Evolutionary conservation across 768 basidiomycete species (phyloP), one percentile per base, ranked within the genome.

Genomic region (Mycena vitilis): DNA sequence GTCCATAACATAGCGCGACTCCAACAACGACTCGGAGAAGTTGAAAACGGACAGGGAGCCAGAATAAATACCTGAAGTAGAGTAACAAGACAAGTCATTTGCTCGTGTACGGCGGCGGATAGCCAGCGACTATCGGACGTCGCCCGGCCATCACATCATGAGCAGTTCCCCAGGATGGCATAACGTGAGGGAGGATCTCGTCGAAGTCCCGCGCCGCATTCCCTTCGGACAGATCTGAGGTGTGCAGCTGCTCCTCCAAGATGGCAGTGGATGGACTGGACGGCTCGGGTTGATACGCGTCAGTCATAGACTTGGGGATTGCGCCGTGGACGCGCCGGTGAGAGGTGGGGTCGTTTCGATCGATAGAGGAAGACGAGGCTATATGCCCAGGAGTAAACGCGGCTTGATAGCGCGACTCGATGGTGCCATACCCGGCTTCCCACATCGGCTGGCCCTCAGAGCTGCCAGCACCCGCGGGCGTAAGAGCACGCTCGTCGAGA

Each of bases 251-350:
- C 18, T 63, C 62, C 53, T 51, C 45, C 57, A 64, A 1, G 67
- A 63, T 37, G 54, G 53, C 57, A 49, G 51, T 16, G 10, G 68
- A 42, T 2, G 68, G 11, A 22, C 45, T 51, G 11, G 52, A 30
- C 0, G 56, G 45, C 18, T 37, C 63, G 22, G 52, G 47, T 15
- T 56, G 62, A 37, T 48, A 23, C n/a, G 63, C 51, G 55, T 71
- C 66, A 20, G 44, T 62, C 70, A 71, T 71, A 20, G 59, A 42
- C 45, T 66, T 71, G 22, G 66, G 66, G 23, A 60, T 51, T 20
- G 60, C 45, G 30, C n/a, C 54, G 20, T 38, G 54, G 22, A 60
- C 47, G 5, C 71, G 63, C 1, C 57, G 60, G 42, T 66, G 70
- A 18, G 60, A 59, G 44, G 15, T 57, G 13, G 60, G 62, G 70